Base-by-base conservation (phyloP, 176 grass and related monocot genomes). In the Eleusine coracana region DNA sequence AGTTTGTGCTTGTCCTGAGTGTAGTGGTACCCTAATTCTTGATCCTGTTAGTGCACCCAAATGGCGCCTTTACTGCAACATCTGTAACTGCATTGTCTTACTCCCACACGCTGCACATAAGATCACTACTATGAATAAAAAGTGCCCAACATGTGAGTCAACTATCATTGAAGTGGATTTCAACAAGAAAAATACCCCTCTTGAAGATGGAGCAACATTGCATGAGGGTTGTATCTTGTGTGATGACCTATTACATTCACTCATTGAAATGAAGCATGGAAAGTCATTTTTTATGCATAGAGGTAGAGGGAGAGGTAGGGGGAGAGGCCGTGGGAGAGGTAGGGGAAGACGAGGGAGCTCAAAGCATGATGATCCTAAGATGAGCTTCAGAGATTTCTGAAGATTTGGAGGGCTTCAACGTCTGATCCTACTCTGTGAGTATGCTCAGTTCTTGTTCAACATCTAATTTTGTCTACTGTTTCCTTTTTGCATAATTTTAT, bases 301-400 rank as follows among this genome's bases (percentile, higher is more conserved):
- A 71, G 74, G 84, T 17, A 86, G 91, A 71, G 91, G 91, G 1
- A 94, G 94, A 88, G 89, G 87, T 0, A 75, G 94, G 61, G 87
- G 84, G 39, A 88, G 92, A 81, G 74, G 79, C 31, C 73, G 86
- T 25, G 66, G 82, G 48, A 74, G 76, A 10, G 89, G 85, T 36
- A 80, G 89, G 39, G 91, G 88, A 73, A 90, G 91, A 48, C 39
- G 80, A 1, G 80, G 94, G 28, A 86, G 18, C 73, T 88, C 86
- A 64, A 93, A 87, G n/a, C 60, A 80, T 78, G 84, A 82, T 10
- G 94, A 97, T 84, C 94, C 92, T 84, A 98, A 95, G 46, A 98
- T 98, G 96, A 98, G 96, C 82, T 98, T 98, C 71, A 90, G 92
- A 42, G 96, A 98, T 77, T 98, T 98, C 62, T 95, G 67, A 91